Evolutionary conservation across 352 stramenopile genomes (phyloP).

Genomic region (Phytophthora ohioensis): DNA sequence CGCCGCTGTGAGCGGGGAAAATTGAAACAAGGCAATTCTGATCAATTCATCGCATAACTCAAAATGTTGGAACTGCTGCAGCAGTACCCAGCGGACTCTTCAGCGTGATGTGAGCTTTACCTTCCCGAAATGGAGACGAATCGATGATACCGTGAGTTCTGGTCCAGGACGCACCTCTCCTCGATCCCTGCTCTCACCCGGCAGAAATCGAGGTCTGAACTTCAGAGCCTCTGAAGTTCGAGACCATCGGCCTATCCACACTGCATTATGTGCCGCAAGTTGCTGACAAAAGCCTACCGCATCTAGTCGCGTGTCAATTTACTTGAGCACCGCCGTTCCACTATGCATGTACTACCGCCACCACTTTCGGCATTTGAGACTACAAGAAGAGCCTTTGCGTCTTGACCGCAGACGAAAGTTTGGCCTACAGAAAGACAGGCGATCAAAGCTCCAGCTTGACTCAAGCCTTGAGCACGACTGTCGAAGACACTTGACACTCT

Average conservation of each 20-base stretch:
- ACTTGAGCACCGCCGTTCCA: too few species aligned
- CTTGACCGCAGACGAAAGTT: too few species aligned
- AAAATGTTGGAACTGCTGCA: not conserved
- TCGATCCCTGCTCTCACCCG: conserved; percentile 6
- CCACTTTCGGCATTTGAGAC: too few species aligned
- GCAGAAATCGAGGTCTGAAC: conserved; percentile 8
- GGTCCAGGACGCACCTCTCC: conserved; percentile 8
- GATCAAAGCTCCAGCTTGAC: not conserved
- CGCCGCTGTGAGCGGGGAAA: too few species aligned
- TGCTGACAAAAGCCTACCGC: not conserved
- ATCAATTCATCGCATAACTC: not conserved
- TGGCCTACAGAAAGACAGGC: too few species aligned
- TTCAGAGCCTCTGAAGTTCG: not conserved
- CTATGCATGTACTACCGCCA: too few species aligned
- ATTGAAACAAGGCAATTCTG: too few species aligned
- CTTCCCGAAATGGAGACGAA: not conserved
- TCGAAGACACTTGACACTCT: not conserved
- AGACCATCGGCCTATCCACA: conserved; percentile 10
- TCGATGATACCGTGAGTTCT: not conserved
- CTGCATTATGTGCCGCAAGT: not conserved
- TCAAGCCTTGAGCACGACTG: not conserved
- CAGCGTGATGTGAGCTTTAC: not conserved
- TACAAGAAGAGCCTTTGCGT: too few species aligned
- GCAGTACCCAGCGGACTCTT: conserved; percentile 10
- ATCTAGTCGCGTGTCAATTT: too few species aligned